phyloP scores from a whole-genome alignment of 345 rosid species.

The Heritiera fomes region DNA sequence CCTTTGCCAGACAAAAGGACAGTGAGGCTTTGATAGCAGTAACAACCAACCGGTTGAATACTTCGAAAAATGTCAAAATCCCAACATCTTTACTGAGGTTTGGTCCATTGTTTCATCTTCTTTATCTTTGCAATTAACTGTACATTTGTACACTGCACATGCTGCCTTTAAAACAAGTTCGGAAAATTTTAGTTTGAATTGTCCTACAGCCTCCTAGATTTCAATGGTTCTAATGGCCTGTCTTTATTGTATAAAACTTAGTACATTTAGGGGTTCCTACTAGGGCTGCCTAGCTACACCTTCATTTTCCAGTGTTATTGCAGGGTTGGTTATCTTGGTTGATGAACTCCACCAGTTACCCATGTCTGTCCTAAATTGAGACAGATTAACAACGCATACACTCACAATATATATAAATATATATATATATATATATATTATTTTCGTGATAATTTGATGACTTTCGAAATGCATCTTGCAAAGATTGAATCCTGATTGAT shows the following conservation, averaged over 20 bases:
- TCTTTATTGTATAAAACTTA: background rate
- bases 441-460: no score
- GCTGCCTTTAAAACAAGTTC: slow-evolving; percentile 22
- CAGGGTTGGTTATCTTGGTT: no score
- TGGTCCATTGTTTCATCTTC: slow-evolving; percentile 15
- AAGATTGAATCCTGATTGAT: no score
- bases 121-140: slow-evolving; percentile 11
- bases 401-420: no score
- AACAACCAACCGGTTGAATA: background rate
- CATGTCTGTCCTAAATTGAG: no score
- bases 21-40: slow-evolving; percentile 1
- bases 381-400: no score
- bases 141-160: slow-evolving; percentile 32
- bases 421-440: no score
- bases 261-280: no score
- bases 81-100: background rate
- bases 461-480: no score
- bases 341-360: no score
- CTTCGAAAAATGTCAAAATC: slow-evolving; percentile 9
- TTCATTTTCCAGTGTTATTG: no score
- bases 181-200: slow-evolving; percentile 12
- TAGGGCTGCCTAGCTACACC: no score
- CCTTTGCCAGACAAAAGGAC: background rate
- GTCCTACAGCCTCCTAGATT: slow-evolving; percentile 15
- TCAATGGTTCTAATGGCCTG: slow-evolving; percentile 3